These are phyloP conservation scores for Chalaropsis ovoidea DNA, from an alignment of 2,329 filamentous ascomycete genomes.

Conservation along the genomic window DNA sequence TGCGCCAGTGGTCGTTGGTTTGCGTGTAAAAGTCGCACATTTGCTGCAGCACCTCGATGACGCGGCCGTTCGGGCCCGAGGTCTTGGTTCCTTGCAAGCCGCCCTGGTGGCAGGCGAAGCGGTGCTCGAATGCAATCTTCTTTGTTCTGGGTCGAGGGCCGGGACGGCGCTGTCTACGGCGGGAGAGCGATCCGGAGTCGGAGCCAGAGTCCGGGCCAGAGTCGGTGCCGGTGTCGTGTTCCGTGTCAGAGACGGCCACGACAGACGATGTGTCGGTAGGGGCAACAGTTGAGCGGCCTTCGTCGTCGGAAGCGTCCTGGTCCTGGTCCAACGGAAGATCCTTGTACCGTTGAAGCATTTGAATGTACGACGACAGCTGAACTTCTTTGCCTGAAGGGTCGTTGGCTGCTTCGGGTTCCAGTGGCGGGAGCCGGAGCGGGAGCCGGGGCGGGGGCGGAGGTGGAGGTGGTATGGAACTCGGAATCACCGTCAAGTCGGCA, in stretches of 20 bases:
- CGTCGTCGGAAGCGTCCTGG: conserved; percentile 39
- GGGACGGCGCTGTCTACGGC: conserved; percentile 16
- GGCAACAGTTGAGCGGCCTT: conserved; percentile 17
- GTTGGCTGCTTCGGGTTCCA: conserved; percentile 2
- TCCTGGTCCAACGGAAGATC: conserved; percentile 47
- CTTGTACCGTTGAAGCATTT: conserved; percentile 49
- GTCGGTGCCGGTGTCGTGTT: not conserved
- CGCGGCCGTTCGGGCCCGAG: conserved; percentile 61
- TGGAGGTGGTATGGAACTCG: not conserved
- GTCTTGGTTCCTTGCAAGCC: conserved; percentile 38
- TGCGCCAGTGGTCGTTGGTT: conserved; percentile 67
- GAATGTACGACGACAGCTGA: conserved; percentile 54
- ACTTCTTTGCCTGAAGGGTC: conserved; percentile 34
- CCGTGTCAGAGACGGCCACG: not conserved
- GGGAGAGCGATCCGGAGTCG: conserved; percentile 21
- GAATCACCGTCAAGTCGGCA: not conserved
- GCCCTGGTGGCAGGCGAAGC: conserved; percentile 46
- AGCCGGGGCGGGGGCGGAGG: not conserved
- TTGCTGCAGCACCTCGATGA: conserved; percentile 64
- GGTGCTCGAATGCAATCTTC: conserved; percentile 36
- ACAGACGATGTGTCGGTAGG: not conserved
- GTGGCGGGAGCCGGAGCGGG: not conserved
- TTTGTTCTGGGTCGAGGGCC: conserved; percentile 29
- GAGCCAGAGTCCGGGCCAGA: not conserved
- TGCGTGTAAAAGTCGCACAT: conserved; percentile 71